Percentiles rank a stretch among this genome's conserved stretches.
phyloP scores from a whole-genome alignment of 1,139 yeast species.

The Yamadazyma songkhlaensis region DNA sequence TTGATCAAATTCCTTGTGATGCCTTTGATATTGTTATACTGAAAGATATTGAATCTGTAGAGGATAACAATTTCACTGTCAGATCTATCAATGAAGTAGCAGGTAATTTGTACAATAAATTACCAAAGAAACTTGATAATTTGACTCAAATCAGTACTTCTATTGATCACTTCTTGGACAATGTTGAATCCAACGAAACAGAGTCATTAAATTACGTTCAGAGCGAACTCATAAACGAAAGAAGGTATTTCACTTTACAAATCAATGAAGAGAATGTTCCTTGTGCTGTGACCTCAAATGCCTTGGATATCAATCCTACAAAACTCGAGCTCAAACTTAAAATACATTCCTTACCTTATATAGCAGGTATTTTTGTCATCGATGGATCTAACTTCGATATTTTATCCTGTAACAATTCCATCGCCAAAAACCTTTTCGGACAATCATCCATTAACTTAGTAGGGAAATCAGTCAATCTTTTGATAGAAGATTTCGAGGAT shows the following conservation, averaged over 20 bases:
- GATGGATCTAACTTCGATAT: constrained; percentile 46
- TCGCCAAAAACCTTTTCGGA: constrained; percentile 79
- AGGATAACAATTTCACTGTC: constrained; percentile 21
- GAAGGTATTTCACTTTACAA: constrained; percentile 62
- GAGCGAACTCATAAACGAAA: constrained; percentile 49
- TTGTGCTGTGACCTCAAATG: constrained; percentile 67
- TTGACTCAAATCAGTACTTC: constrained; percentile 8
- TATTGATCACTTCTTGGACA: constrained; percentile 10
- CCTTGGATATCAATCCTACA: constrained; percentile 43
- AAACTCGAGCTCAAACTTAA: constrained; percentile 50
- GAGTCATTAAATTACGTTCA: constrained; percentile 24
- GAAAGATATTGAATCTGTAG: constrained; percentile 17
- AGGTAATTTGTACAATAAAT: constrained; percentile 29
- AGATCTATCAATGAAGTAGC: constrained; percentile 40
- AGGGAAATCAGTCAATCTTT: constrained; percentile 48
- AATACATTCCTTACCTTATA: constrained; percentile 76
- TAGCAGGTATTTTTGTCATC: constrained; percentile 83
- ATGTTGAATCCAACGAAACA: constrained; percentile 2
- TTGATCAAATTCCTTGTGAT: constrained; percentile 86
- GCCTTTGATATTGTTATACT: constrained; percentile 61
- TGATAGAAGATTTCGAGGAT: constrained; percentile 65
- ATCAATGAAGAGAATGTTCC: constrained; percentile 51
- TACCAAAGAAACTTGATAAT: constrained; percentile 10
- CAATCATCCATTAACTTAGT: constrained; percentile 45
- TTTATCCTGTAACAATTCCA: constrained; percentile 72